Percentiles rank a stretch among this genome's conserved stretches.
Evolutionary conservation across 495 filamentous ascomycete species (phyloP).

Genomic region (Diplogelasinospora grovesii): DNA sequence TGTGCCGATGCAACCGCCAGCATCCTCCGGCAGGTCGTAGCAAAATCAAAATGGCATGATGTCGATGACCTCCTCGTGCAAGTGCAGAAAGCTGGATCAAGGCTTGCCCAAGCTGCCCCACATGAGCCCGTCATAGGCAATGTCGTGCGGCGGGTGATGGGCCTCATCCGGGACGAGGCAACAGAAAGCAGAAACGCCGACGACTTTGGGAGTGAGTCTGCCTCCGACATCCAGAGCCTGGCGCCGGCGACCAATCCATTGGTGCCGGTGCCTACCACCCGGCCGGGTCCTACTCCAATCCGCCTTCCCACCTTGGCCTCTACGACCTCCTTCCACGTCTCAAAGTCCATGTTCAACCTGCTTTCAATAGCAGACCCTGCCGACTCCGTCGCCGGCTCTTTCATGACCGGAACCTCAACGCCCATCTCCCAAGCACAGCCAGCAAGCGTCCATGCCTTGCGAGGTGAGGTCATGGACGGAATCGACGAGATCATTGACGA

Average conservation of each 20-base stretch:
- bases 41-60: conserved; percentile 62
- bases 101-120: conserved; percentile 73
- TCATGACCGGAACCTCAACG: conserved; percentile 40
- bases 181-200: conserved; percentile 72
- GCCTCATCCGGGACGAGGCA: conserved; percentile 84
- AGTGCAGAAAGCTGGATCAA: conserved; percentile 66
- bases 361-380: conserved; percentile 37
- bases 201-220: conserved; percentile 37
- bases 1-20: conserved; percentile 88
- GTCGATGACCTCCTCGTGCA: conserved; percentile 69
- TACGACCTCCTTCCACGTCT: conserved; percentile 49
- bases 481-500: conserved; percentile 91
- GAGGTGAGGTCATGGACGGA: conserved; percentile 81
- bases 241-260: conserved; percentile 42
- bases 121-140: conserved; percentile 89
- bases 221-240: conserved; percentile 24
- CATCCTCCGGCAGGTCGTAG: conserved; percentile 76
- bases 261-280: conserved; percentile 13
- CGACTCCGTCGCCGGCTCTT: conserved; percentile 19
- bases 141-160: conserved; percentile 81
- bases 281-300: conserved; percentile 24
- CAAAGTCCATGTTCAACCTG: conserved; percentile 77
- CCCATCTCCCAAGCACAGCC: conserved; percentile 29
- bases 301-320: conserved; percentile 37
- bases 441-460: conserved; percentile 51